A percentile compares a stretch with the other conserved stretches of the same genome.
Conservation (phyloP, 495 filamentous ascomycete species). For the Ramalina intermedia region DNA sequence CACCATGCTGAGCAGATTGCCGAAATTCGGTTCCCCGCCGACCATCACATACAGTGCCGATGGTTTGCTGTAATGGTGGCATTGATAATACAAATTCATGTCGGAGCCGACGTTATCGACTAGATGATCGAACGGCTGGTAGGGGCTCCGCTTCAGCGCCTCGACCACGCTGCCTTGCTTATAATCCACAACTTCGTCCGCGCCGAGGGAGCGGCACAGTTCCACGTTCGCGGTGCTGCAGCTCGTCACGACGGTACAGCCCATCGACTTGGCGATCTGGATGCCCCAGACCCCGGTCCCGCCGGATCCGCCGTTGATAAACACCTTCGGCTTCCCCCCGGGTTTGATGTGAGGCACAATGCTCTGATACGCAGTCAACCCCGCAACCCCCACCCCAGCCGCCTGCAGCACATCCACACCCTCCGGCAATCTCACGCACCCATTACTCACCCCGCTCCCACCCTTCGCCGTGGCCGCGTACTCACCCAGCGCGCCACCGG, state of each 20-base stretch:
- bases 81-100: constrained; percentile 37
- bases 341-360: constrained; percentile 38
- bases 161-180: constrained; percentile 35
- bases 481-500: constrained; percentile 39
- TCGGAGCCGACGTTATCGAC: constrained; percentile 49
- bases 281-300: constrained; percentile 47
- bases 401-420: constrained; percentile 36
- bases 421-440: constrained; percentile 28
- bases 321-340: constrained; percentile 35
- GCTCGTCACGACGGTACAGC: constrained; percentile 44
- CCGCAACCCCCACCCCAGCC: constrained; percentile 40
- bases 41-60: constrained; percentile 44
- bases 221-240: constrained; percentile 46
- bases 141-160: constrained; percentile 29
- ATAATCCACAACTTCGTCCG: constrained; percentile 59
- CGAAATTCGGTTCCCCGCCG: constrained; percentile 23
- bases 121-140: constrained; percentile 37
- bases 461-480: constrained; percentile 23
- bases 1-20: constrained; percentile 10
- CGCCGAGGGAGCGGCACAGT: constrained; percentile 43
- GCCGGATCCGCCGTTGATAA: constrained; percentile 55
- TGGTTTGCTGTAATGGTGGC: constrained; percentile 38
- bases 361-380: constrained; percentile 43
- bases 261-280: constrained; percentile 51
- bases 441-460: constrained; percentile 6